Base-by-base conservation (phyloP, 2,329 filamentous ascomycete genomes). In the Exophiala mesophila region DNA sequence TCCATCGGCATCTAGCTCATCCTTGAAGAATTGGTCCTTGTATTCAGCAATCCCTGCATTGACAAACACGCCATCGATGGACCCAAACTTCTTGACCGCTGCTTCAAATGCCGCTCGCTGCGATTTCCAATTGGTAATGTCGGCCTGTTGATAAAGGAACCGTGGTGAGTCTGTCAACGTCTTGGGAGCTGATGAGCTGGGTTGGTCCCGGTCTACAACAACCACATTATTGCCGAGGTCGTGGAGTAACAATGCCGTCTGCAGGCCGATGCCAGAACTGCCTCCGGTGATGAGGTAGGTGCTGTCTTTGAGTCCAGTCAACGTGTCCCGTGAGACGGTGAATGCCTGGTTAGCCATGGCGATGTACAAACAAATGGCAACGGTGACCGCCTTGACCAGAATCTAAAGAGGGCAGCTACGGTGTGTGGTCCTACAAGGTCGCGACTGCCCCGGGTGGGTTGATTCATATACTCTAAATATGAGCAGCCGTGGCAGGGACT, bases 31-130 rank as follows among this genome's bases (percentile, higher is more conserved):
- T 47, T 73, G 69, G 34, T 73, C 70, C 29, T 61, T 60, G 36
- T 68, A 62, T 48, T 74, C 71, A 19, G 66, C 62, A 17, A 73
- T 67, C 0, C 71, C 71, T 4, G 71, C 70, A 39, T 73, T 73
- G 34, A 72, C 66, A 49, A 71, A 74, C 10, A 73, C 69, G 28
- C 58, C 59, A 39, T 70, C 67, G 30, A 73, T 66, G 7, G 60
- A 57, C 5, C 65, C 64, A 54, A 72, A 73, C 19, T 63, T 63
- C 5, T 55, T 37, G 38, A 66, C 54, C 2, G 63, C 67, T 5
- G 56, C 56, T 45, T 64, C 62, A 52, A 73, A 74, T 12, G 63
- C 70, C 1, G 60, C 58, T 20, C 69, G 61, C 55, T 73, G 70
- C 3, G 61, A 62, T 4, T 50, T 38, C 71, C 71, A 74, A 37